phyloP scores from a whole-genome alignment of 441 rosid species.

The Raphanus hybrid region DNA sequence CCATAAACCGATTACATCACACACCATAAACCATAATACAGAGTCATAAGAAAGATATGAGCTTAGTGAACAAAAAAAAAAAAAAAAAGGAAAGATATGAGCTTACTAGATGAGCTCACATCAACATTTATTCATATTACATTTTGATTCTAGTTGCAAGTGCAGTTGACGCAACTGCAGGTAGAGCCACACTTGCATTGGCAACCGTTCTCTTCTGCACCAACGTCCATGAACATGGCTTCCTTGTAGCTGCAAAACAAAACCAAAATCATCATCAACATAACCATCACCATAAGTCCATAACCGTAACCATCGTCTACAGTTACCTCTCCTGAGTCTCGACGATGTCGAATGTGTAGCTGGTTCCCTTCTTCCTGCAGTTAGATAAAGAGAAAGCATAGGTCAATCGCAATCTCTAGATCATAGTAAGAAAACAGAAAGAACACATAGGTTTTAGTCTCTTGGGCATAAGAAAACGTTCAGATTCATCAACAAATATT shows the following conservation, averaged over 20 bases:
- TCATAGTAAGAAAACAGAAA: neutral
- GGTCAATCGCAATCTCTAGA: neutral
- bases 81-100: neutral
- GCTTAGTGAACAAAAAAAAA: too few species aligned
- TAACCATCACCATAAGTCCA: neutral
- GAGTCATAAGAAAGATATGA: neutral
- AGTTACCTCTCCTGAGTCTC: conserved; percentile 68
- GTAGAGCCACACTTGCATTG: conserved; percentile 76
- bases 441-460: neutral
- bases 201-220: conserved; percentile 59
- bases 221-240: conserved; percentile 52
- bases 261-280: neutral
- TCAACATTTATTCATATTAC: too few species aligned
- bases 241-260: conserved; percentile 54
- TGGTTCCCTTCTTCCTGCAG: conserved; percentile 74
- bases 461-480: neutral
- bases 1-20: conserved; percentile 24
- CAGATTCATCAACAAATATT: neutral
- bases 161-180: conserved; percentile 75
- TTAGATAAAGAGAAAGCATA: conserved; percentile 19
- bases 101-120: too few species aligned
- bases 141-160: conserved; percentile 38
- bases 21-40: conserved; percentile 21
- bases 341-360: conserved; percentile 54
- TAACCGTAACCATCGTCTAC: neutral